Evolutionary conservation across 495 filamentous ascomycete genomes (phyloP).

Genomic region (Astrocystis sublimbata): DNA sequence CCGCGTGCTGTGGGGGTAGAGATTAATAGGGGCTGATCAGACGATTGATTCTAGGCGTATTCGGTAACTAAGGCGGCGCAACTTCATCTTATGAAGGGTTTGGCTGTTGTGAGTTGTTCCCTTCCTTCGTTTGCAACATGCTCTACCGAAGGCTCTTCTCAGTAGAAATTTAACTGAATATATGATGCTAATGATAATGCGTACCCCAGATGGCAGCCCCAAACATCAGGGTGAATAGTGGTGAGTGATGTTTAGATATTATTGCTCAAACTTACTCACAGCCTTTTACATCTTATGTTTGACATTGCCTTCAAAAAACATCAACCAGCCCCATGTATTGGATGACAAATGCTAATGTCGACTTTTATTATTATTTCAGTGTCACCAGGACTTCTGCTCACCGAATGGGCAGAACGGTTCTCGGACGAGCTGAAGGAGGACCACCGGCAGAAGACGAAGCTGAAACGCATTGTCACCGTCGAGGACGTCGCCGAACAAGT

Average conservation of each 20-base stretch:
- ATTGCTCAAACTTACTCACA: too few species aligned
- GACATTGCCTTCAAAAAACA: background rate
- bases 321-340: too few species aligned
- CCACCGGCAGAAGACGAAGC: constrained; percentile 45
- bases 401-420: constrained; percentile 56
- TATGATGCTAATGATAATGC: background rate
- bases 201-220: constrained; percentile 44
- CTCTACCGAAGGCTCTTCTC: too few species aligned
- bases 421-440: constrained; percentile 44
- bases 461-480: constrained; percentile 53
- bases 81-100: constrained; percentile 54
- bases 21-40: too few species aligned
- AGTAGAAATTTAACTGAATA: background rate
- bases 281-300: background rate
- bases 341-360: background rate
- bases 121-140: background rate
- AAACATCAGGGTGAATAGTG: constrained; percentile 54
- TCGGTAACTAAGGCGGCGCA: constrained; percentile 58
- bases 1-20: too few species aligned
- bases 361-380: background rate
- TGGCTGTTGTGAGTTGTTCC: constrained; percentile 37
- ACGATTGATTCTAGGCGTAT: too few species aligned
- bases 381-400: constrained; percentile 12
- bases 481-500: constrained; percentile 55
- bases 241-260: background rate